Evolutionary conservation across 768 basidiomycete genomes (phyloP), one percentile per base, ranked within the genome.

Genomic region (Cantharellus cinnabarinus): DNA sequence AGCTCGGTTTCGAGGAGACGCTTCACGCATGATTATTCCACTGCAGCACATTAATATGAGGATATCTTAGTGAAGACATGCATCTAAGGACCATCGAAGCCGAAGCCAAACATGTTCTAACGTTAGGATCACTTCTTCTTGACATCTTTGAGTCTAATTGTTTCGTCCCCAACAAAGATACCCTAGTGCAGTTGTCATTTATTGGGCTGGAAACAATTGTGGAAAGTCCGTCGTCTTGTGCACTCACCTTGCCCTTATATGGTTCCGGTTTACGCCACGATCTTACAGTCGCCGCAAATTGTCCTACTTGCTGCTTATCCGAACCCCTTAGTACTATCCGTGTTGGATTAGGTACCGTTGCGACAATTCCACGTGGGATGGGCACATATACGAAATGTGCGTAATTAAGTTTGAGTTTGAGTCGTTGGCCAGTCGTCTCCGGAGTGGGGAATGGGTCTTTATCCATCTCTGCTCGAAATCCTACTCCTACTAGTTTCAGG

Each of bases 161-260:
- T 84, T 70, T 99, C 94, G 66, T 81, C 77, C n/a, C 88, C 91
- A 58, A 97, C 79, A 65, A 97, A 94, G 61, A 97, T 82, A 63
- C 93, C 93, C 87, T 98, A 56, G 52, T 1, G 50, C 41, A 34
- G 54, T 44, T 34, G 4, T 34, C 51, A 50, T 37, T 62, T 14
- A 48, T 37, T 60, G 42, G 62, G 62, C n/a, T 34, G 29, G 50
- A 42, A 51, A 55, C 40, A 37, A 58, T 61, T 7, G 54, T 34
- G 3, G 55, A 60, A 54, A 20, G 41, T 29, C 48, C 29, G 54
- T 58, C 50, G 42, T 29, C 41, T 50, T 58, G 35, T 44, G 42
- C 52, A 71, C 85, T 57, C 66, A 94, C 91, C 78, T 97, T 97
- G 68, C 91, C 94, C 72, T 97, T 89, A 72, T 97, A 99, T 14